Evolutionary conservation across 1,284 basidiomycete genomes (phyloP), one percentile per base, ranked within the genome.

Genomic region (Melampsora americana): DNA sequence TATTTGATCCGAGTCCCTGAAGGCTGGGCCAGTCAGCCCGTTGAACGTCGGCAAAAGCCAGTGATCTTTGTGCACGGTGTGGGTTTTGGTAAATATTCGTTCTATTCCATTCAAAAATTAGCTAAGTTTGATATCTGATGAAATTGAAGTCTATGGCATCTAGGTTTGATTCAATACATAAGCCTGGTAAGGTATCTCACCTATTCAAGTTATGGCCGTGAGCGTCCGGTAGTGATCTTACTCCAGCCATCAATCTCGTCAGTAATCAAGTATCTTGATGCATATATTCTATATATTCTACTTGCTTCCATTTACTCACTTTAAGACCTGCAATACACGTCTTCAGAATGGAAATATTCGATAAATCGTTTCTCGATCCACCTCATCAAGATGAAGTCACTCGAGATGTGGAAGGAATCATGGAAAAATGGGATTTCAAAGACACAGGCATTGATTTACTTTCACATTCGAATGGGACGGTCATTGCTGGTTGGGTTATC

Each of bases 261-360:
- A 67, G 72, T 75, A 28, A 35, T 3, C 32, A 18, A 30, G 5
- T 59, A 23, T 26, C 46, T 44, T 12, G 23, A 56, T 30, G 42
- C 60, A 23, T 23, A 56, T 23, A n/a, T 20, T 50, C 30, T 12
- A 14, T 44, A 5, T 44, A 16, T 56, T 28, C 32, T 16, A 30
- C n/a, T 14, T 28, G 12, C 23, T 48, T 30, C 12, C 23, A 23
- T 50, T 4, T 20, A 53, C 26, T 46, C 35, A 32, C 46, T 35
- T 5, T n/a, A 48, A 20, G 42, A 28, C 64, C 26, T 42, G 26
- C 30, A 60, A 20, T 69, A 30, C 30, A 18, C 6, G 0, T 23
- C 4, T 59, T 28, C 65, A 73, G 71, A n/a, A 75, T 75, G 72
- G 53, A 67, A 44, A 75, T 75, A 12, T 67, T 75, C n/a, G 59